These are phyloP conservation scores for Talaromyces adpressus DNA, from an alignment of 495 filamentous ascomycete genomes.

Conservation along the genomic window DNA sequence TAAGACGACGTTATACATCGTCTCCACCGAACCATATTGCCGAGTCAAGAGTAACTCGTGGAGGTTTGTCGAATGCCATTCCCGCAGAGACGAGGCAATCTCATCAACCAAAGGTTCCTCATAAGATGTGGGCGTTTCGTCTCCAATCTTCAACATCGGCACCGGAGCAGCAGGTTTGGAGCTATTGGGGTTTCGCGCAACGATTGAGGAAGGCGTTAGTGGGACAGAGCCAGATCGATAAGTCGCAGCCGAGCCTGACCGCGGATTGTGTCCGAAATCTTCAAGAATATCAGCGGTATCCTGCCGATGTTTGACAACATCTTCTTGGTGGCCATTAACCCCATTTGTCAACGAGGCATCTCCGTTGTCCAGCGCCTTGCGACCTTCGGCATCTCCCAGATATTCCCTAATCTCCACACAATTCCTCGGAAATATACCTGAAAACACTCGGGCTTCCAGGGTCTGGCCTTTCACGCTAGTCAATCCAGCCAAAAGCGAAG, in stretches of 20 bases:
- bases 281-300: slow-evolving; percentile 14
- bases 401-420: slow-evolving; percentile 84
- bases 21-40: slow-evolving; percentile 73
- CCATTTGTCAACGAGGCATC: slow-evolving; percentile 14
- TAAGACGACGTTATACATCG: slow-evolving; percentile 69
- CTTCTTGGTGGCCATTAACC: slow-evolving; percentile 12
- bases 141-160: slow-evolving; percentile 94
- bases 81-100: slow-evolving; percentile 88
- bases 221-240: slow-evolving; percentile 25
- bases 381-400: slow-evolving; percentile 51
- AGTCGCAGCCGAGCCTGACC: slow-evolving; percentile 18
- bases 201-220: slow-evolving; percentile 26
- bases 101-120: slow-evolving; percentile 94
- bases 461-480: slow-evolving; percentile 90
- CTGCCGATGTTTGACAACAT: slow-evolving; percentile 13
- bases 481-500: slow-evolving; percentile 83
- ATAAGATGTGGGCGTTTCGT: slow-evolving; percentile 83
- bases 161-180: slow-evolving; percentile 86
- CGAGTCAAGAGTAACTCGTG: slow-evolving; percentile 84
- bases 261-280: slow-evolving; percentile 16
- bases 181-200: slow-evolving; percentile 41
- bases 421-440: slow-evolving; percentile 88
- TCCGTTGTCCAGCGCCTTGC: slow-evolving; percentile 27
- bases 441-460: slow-evolving; percentile 91
- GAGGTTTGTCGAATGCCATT: slow-evolving; percentile 97